Evolutionary conservation across 495 filamentous ascomycete species (phyloP), one percentile per base, ranked within the genome.

Genomic region (Daldinia vernicosa): DNA sequence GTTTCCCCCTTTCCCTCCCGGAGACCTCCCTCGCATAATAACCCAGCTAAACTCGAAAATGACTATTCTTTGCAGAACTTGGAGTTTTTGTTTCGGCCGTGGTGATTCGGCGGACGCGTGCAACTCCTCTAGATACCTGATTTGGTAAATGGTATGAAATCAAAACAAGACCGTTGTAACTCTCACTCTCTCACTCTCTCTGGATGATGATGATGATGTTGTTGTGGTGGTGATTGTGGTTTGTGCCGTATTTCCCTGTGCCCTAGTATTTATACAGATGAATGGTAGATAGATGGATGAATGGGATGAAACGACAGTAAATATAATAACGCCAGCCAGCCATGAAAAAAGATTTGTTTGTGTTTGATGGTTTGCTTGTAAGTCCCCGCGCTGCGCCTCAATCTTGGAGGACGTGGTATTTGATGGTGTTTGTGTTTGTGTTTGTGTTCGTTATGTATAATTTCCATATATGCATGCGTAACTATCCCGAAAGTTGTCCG

Each of bases 61-160:
- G 15, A 30, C 50, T 30, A 53, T 53, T 53, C 50, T 53, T 53
- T 30, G 50, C 50, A 53, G 50, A 53, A 53, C n/a, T 28, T 28
- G 50, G 50, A 53, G 50, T 40, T 40, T 40, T 40, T 17, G 43
- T 47, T 47, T 47, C 17, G 22, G 22, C 17, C 27, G 26, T 53
- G 7, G n/a, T 24, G 12, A 26, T 53, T 11, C 24, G 12, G 14
- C 50, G 26, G 24, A 24, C 26, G 15, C 24, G 26, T 22, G 26
- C 26, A 53, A 53, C 50, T 53, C 26, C 50, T 30, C 24, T 53
- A 53, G 14, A 30, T 30, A n/a, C 33, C 33, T 35, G 1, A 35
- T 35, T 35, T 35, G 26, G 50, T 27, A 47, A 24, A 24, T 47
- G 19, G 22, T 19, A 47, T 22, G 19, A 47, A 47, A 47, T 47